phyloP scores from a whole-genome alignment of 192 early-diverging fungal genomes.

The Lunasporangiospora selenospora region DNA sequence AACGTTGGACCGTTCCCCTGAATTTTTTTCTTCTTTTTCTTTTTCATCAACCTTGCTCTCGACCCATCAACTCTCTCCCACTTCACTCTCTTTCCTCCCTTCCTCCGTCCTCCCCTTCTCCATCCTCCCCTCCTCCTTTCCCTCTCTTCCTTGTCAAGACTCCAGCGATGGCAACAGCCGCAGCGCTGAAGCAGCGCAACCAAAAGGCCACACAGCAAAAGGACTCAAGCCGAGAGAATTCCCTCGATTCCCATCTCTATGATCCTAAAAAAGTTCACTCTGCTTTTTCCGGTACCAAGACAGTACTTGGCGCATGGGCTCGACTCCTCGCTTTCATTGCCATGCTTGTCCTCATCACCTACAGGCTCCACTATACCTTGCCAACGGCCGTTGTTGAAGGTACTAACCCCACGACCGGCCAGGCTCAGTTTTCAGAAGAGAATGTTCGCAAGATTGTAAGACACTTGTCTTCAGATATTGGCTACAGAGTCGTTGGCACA shows the following conservation, averaged over 20 bases:
- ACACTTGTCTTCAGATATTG: constrained; percentile 60
- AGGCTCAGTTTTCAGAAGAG: constrained; percentile 60
- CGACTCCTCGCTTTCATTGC: constrained; percentile 23
- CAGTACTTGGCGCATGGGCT: constrained; percentile 25
- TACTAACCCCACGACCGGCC: constrained; percentile 26
- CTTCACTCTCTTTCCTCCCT: not conserved
- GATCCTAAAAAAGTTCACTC: constrained; percentile 31
- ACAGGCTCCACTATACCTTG: constrained; percentile 21
- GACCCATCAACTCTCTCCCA: too few relatives aligned
- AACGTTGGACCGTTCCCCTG: too few relatives aligned
- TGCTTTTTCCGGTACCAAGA: constrained; percentile 16
- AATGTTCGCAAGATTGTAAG: constrained; percentile 57
- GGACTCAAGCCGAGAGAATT: too few relatives aligned
- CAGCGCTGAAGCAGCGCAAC: constrained; percentile 41
- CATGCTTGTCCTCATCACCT: constrained; percentile 15
- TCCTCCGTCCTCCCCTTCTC: not conserved
- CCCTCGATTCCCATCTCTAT: too few relatives aligned
- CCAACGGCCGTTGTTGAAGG: constrained; percentile 29
- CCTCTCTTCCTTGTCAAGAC: not conserved
- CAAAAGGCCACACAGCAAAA: constrained; percentile 3
- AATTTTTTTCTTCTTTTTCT: not conserved
- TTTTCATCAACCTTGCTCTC: not conserved
- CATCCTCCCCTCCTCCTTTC: not conserved
- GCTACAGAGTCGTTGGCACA: constrained; percentile 63
- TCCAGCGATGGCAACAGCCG: constrained; percentile 11